These are phyloP conservation scores for Kondoa subrosea DNA, from an alignment of 768 basidiomycete genomes.

Conservation along the genomic window DNA sequence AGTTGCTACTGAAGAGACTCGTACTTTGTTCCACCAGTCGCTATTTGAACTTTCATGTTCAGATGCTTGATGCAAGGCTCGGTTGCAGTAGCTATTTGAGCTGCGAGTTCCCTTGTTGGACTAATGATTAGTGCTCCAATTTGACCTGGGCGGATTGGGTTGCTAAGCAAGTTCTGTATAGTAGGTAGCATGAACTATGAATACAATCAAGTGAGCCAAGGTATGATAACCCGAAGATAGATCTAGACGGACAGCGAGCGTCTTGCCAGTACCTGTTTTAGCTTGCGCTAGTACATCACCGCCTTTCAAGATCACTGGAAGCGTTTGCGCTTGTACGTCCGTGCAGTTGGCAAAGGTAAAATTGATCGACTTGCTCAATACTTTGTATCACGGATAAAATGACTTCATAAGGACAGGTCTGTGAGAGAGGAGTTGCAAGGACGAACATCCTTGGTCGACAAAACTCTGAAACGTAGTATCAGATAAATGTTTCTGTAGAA, in stretches of 20 bases:
- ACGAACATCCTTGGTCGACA: not conserved
- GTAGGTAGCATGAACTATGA: constrained; percentile 35
- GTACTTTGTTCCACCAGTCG: constrained; percentile 43
- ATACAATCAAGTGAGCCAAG: no score
- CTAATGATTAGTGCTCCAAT: constrained; percentile 31
- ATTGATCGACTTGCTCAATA: constrained; percentile 2
- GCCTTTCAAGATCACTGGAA: constrained; percentile 23
- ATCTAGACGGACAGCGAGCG: no score
- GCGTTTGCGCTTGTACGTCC: constrained; percentile 23
- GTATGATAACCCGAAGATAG: no score
- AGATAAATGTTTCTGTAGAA: not conserved
- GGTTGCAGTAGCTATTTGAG: constrained; percentile 28
- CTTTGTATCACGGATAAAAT: no score
- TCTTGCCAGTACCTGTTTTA: constrained; percentile 39
- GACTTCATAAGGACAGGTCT: not conserved
- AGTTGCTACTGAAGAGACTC: no score
- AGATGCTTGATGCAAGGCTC: not conserved
- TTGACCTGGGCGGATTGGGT: constrained; percentile 19
- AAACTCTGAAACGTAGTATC: constrained; percentile 1
- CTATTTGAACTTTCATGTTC: not conserved
- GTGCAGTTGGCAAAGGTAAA: constrained; percentile 15
- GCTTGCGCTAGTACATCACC: constrained; percentile 22
- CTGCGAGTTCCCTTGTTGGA: constrained; percentile 33
- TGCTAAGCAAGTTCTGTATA: constrained; percentile 30
- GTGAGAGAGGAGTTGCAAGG: not conserved